Percentiles rank a stretch among this genome's conserved stretches.
These are phyloP conservation scores for Penicillium sp. DNA, from an alignment of 2,329 filamentous ascomycete genomes.

Conservation along the genomic window DNA sequence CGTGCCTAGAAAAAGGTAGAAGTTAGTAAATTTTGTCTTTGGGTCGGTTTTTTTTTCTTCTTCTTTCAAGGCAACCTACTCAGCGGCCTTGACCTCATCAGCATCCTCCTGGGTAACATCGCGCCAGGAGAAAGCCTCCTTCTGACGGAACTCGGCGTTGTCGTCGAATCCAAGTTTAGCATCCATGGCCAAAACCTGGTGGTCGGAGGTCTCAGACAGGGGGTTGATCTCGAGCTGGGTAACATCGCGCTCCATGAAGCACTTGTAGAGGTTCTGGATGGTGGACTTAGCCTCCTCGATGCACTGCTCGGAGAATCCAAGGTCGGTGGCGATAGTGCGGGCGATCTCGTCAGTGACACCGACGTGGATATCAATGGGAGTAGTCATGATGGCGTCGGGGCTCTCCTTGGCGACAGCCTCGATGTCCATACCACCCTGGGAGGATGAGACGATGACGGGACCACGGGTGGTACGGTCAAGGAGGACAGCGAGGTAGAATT, in stretches of 20 bases:
- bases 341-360: constrained; percentile 97
- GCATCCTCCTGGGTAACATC: constrained; percentile 94
- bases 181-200: constrained; percentile 98
- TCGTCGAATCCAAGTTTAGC: constrained; percentile 99
- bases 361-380: constrained; percentile 86
- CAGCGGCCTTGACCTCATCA: constrained; percentile 94
- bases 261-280: constrained; percentile 98
- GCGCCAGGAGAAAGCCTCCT: constrained; percentile 92
- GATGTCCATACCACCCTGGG: constrained; percentile 99
- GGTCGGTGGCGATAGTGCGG: constrained; percentile 80
- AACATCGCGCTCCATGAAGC: constrained; percentile 97
- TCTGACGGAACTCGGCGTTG: constrained; percentile 97
- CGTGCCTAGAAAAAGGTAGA: constrained; percentile 44
- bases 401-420: constrained; percentile 97
- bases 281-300: constrained; percentile 92
- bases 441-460: constrained; percentile 95
- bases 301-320: constrained; percentile 98
- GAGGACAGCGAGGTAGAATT: constrained; percentile 98
- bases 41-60: neutral
- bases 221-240: constrained; percentile 99
- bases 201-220: constrained; percentile 94
- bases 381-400: constrained; percentile 93
- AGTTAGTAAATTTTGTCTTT: neutral
- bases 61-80: constrained; percentile 53
- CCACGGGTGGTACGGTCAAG: constrained; percentile 93